These are phyloP conservation scores for Saccharomycopsis schoenii DNA, from an alignment of 805 yeast species.

Conservation along the genomic window DNA sequence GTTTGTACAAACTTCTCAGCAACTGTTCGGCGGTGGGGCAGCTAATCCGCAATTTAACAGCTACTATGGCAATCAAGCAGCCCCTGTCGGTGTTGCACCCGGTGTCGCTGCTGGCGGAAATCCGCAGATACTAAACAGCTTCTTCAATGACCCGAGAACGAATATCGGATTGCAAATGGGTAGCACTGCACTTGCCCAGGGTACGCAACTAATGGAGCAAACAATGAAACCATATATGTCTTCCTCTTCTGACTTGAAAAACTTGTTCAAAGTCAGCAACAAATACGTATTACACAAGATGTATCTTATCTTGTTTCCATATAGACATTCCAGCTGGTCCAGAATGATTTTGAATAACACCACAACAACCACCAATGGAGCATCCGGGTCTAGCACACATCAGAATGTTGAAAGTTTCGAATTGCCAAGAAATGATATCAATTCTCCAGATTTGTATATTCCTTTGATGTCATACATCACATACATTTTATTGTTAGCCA, in stretches of 20 bases:
- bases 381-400: not conserved
- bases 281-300: conserved; percentile 72
- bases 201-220: conserved; percentile 69
- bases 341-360: conserved; percentile 35
- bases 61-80: not conserved
- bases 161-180: conserved; percentile 85
- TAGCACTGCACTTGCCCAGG: conserved; percentile 70
- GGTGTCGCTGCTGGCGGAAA: not conserved
- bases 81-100: not conserved
- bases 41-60: not conserved
- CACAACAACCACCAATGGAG: conserved; percentile 16
- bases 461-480: conserved; percentile 91
- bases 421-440: conserved; percentile 76
- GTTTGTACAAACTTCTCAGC: not conserved
- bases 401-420: conserved; percentile 35
- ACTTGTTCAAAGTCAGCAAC: conserved; percentile 88
- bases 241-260: conserved; percentile 46
- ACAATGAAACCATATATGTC: conserved; percentile 43
- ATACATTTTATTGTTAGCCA: conserved; percentile 74
- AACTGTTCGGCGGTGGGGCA: not conserved
- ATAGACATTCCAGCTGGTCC: conserved; percentile 75
- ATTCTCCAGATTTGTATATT: conserved; percentile 93
- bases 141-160: conserved; percentile 71
- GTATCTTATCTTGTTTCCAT: conserved; percentile 72
- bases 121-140: conserved; percentile 21